Evolutionary conservation across 2,329 filamentous ascomycete species (phyloP).

Genomic region (Beauveria asiatica): DNA sequence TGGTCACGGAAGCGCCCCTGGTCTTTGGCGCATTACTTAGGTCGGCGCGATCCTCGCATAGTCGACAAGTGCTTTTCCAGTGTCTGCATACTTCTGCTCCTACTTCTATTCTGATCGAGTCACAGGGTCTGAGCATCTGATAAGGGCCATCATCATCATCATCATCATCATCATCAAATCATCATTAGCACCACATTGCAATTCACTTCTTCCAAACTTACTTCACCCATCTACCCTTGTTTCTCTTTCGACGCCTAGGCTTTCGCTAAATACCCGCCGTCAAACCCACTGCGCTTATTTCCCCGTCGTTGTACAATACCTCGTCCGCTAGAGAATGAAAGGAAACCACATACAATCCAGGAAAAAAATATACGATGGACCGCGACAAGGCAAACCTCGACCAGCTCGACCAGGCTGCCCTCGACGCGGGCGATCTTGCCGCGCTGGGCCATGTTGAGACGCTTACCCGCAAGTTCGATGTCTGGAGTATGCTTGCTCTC

Average conservation of each 20-base stretch:
- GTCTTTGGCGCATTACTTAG: conserved; percentile 8
- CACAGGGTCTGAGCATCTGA: not conserved
- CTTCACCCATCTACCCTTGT: not conserved
- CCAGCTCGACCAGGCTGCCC: conserved; percentile 20
- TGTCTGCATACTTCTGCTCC: not conserved
- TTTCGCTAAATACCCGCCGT: not conserved
- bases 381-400: conserved; percentile 14
- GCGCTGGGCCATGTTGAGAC: conserved; percentile 31
- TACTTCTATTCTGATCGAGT: not conserved
- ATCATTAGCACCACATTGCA: not conserved
- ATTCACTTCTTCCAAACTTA: not conserved
- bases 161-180: not conserved
- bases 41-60: not conserved
- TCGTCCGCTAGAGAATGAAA: conserved; percentile 10
- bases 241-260: not conserved
- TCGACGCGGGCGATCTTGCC: conserved; percentile 32
- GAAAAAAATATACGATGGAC: conserved; percentile 16
- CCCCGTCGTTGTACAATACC: not conserved
- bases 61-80: not conserved
- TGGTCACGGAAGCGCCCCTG: not conserved
- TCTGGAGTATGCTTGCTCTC: conserved; percentile 48
- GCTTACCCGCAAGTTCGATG: conserved; percentile 39
- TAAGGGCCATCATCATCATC: not conserved
- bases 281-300: not conserved
- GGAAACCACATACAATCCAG: conserved; percentile 4